phyloP scores from a whole-genome alignment of 768 basidiomycete species.

The Tremella mesenterica region DNA sequence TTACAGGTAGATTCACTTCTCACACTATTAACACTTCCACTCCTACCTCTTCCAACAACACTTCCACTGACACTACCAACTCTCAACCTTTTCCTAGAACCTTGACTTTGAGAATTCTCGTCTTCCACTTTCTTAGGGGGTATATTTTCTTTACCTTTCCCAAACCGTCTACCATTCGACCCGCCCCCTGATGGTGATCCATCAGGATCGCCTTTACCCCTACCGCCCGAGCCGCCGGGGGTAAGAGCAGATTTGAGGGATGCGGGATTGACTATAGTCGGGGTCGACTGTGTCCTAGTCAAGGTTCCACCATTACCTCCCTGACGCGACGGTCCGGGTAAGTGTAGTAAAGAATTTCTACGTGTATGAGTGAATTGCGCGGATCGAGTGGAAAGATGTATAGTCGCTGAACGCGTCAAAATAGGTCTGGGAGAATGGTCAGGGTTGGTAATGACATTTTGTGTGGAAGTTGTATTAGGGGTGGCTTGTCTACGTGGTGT shows the following conservation, averaged over 20 bases:
- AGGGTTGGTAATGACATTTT: slow-evolving; percentile 2
- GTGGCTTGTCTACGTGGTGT: slow-evolving; percentile 6
- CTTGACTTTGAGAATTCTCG: slow-evolving; percentile 12
- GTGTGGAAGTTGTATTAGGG: slow-evolving; percentile 1
- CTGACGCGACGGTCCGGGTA: background rate
- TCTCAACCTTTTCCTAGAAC: slow-evolving; percentile 25
- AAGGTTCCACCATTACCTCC: slow-evolving; percentile 11
- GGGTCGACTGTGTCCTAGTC: slow-evolving; percentile 25
- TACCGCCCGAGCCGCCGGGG: slow-evolving; percentile 8
- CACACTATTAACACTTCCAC: slow-evolving; percentile 33
- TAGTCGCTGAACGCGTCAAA: slow-evolving; percentile 24
- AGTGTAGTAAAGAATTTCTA: slow-evolving; percentile 1
- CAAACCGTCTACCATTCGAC: slow-evolving; percentile 9
- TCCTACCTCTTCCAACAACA: slow-evolving; percentile 22
- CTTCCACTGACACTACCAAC: slow-evolving; percentile 10
- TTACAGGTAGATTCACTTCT: slow-evolving; percentile 30
- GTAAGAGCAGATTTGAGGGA: slow-evolving; percentile 12
- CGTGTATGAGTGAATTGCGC: slow-evolving; percentile 20
- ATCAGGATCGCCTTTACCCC: slow-evolving; percentile 20
- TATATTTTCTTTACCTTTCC: slow-evolving; percentile 38
- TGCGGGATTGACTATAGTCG: slow-evolving; percentile 13
- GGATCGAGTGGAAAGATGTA: slow-evolving; percentile 14
- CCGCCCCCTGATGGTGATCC: slow-evolving; percentile 5
- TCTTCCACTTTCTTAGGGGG: slow-evolving; percentile 35
- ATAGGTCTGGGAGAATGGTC: slow-evolving; percentile 14